These are phyloP conservation scores for Cryphonectria nitschkei DNA, from an alignment of 2,329 filamentous ascomycete genomes.

Conservation along the genomic window DNA sequence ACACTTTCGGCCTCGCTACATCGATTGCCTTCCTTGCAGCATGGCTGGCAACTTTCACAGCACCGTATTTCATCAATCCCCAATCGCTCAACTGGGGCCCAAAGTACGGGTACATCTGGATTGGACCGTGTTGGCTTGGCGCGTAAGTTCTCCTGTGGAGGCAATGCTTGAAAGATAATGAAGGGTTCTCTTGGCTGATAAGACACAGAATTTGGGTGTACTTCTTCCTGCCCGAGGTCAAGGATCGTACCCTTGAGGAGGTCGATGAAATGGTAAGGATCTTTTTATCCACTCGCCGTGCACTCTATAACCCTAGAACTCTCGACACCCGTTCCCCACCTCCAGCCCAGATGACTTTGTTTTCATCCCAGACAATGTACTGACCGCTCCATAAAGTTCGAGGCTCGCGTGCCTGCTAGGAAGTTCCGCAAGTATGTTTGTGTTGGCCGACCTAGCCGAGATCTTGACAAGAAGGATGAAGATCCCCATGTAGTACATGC, in stretches of 20 bases:
- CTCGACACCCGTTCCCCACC: conserved; percentile 4
- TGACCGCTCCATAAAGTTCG: conserved; percentile 33
- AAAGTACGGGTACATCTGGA: conserved; percentile 62
- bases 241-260: conserved; percentile 56
- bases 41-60: conserved; percentile 61
- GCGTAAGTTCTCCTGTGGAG: conserved; percentile 31
- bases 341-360: background rate
- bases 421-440: conserved; percentile 46
- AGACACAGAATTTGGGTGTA: conserved; percentile 43
- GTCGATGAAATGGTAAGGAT: conserved; percentile 57
- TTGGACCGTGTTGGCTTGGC: conserved; percentile 39
- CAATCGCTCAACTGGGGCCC: conserved; percentile 59
- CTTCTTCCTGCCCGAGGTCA: conserved; percentile 57
- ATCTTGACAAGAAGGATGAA: conserved; percentile 21
- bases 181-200: background rate
- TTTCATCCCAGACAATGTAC: conserved; percentile 15
- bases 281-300: no score
- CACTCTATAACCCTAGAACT: background rate
- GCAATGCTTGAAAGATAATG: background rate
- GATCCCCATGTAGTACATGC: conserved; percentile 24
- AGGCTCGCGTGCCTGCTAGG: conserved; percentile 45
- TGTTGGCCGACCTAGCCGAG: conserved; percentile 27
- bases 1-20: conserved; percentile 60
- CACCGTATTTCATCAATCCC: conserved; percentile 64
- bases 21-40: conserved; percentile 58